Conservation (phyloP, 192 early-diverging fungal species). For the Backusella liffmaniae region DNA sequence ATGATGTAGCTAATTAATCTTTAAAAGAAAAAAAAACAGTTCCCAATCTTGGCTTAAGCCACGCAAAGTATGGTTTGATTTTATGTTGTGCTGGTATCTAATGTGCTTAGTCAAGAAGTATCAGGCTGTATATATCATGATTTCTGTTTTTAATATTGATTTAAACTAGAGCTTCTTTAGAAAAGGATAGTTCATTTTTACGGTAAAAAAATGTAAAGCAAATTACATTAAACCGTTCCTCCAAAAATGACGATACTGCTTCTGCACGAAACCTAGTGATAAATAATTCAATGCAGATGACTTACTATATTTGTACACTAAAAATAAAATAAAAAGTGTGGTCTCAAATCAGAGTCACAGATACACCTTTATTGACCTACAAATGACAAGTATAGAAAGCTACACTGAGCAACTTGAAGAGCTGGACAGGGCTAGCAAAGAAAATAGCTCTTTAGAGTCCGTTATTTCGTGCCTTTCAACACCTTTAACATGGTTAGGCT, state of each 20-base stretch:
- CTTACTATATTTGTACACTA: not conserved
- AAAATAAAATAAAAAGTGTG: not conserved
- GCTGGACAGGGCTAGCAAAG: not conserved
- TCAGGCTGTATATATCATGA: not conserved
- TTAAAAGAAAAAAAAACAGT: too few species aligned
- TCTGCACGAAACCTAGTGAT: not conserved
- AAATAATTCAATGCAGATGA: not conserved
- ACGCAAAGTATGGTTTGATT: not conserved
- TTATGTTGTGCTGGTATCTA: not conserved
- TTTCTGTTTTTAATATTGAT: not conserved
- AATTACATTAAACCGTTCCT: not conserved
- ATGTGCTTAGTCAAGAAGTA: not conserved
- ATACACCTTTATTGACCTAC: not conserved
- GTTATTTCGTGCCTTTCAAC: not conserved
- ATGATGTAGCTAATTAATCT: too few species aligned
- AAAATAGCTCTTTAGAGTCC: not conserved
- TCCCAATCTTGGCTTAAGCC: too few species aligned
- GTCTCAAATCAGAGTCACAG: not conserved
- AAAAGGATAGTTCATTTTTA: too few species aligned
- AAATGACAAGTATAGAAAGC: not conserved
- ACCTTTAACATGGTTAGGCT: slow-evolving; percentile 3
- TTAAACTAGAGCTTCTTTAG: not conserved
- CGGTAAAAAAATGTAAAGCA: not conserved
- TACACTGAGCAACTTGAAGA: not conserved
- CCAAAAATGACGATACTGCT: not conserved